phyloP scores from a whole-genome alignment of 768 basidiomycete genomes.

The Hygrophorus pudorinus region DNA sequence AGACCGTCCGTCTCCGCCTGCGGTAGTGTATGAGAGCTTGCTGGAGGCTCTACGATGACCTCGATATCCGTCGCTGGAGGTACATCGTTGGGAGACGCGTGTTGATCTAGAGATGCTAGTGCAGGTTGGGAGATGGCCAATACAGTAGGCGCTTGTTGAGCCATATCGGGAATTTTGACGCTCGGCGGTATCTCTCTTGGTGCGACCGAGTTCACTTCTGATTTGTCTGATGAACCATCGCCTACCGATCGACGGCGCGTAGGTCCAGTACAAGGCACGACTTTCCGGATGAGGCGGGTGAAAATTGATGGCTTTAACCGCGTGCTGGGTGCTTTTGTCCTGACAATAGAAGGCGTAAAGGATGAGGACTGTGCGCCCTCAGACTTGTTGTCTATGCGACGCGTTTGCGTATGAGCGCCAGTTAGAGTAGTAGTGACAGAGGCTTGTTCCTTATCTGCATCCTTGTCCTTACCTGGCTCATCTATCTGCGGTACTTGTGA shows the following conservation, averaged over 20 bases:
- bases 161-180: too few relatives aligned
- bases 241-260: conserved; percentile 34
- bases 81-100: too few relatives aligned
- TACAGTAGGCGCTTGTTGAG: too few relatives aligned
- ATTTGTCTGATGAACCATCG: conserved; percentile 20
- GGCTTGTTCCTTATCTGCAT: conserved; percentile 28
- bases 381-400: neutral
- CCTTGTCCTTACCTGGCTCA: too few relatives aligned
- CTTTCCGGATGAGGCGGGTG: conserved; percentile 46
- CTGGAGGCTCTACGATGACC: too few relatives aligned
- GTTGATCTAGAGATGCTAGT: too few relatives aligned
- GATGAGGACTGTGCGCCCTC: conserved; percentile 6
- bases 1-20: conserved; percentile 86
- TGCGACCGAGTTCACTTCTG: too few relatives aligned
- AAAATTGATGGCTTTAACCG: conserved; percentile 41
- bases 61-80: too few relatives aligned
- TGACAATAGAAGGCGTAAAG: conserved; percentile 14
- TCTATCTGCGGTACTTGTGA: too few relatives aligned
- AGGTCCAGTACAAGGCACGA: conserved; percentile 61
- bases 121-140: too few relatives aligned
- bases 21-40: conserved; percentile 25
- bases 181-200: neutral
- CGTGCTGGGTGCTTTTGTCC: conserved; percentile 10
- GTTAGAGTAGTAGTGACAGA: conserved; percentile 31
- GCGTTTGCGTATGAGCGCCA: conserved; percentile 16